Base-by-base conservation (phyloP, 805 yeast genomes). In the Zygotorulaspora chibaensis region DNA sequence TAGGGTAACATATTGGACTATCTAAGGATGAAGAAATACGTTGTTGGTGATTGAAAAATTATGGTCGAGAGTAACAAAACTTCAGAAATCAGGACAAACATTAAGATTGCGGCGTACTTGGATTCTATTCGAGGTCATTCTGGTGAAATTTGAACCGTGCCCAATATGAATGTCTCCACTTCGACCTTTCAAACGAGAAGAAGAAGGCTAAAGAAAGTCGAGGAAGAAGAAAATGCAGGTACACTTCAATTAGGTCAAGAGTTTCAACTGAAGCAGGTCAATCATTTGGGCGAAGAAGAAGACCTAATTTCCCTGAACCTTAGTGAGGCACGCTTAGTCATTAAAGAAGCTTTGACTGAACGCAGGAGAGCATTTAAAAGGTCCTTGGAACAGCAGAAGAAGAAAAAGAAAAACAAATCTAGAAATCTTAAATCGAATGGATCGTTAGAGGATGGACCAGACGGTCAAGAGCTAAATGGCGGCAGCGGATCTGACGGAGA, bases 151-250 rank as follows among this genome's bases (percentile, higher is more conserved):
- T 29, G n/a, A 13, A 12, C 8, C 8, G 15, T 29, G 15, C 18
- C 7, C 18, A 45, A 29, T 11, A 88, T 89, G 96, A 89, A 89
- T 65, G 81, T 87, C 33, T 85, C 96, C 30, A 87, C 95, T 31
- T 86, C 96, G 42, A 86, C 96, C 3, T 77, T 87, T 40, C 91
- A 90, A 23, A 86, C 85, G 37, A 79, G 88, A 62, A 81, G 95
- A 70, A 79, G 96, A 66, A 79, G 82, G 42, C 71, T 68, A 34
- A 77, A 73, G 47, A 82, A 81, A 47, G 75, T 80, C 35, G 90
- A 83, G 47, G 96, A 87, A 53, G 97, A 90, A 59, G 98, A 91
- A 62, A 95, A 93, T 60, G 95, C 98, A 0, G 81, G 96, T 0
- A 76, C 78, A 42, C 75, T 93, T 56, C 84, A 85, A 60, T 76